Percentiles rank a stretch among this genome's conserved stretches.
Conservation (phyloP, 257 asterid species). For the Solanum clarkiae region DNA sequence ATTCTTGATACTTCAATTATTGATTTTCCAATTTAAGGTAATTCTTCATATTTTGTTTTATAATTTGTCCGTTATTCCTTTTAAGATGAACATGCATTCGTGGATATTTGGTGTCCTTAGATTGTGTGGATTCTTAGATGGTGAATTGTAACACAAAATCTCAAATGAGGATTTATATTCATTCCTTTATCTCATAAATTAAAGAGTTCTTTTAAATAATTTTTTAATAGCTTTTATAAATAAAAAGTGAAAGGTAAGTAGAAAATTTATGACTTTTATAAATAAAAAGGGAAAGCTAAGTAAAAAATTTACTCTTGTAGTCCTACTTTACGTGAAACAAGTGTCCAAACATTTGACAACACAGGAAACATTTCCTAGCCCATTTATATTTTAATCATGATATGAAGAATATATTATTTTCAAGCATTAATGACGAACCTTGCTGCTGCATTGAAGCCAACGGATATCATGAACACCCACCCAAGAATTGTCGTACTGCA, state of each 20-base stretch:
- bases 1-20: background rate
- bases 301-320: background rate
- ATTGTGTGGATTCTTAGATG: background rate
- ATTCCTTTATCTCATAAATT: too few species aligned
- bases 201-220: too few species aligned
- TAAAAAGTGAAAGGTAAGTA: background rate
- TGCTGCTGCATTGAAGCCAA: slow-evolving; percentile 28
- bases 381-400: background rate
- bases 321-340: background rate
- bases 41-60: too few species aligned
- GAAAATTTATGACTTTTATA: background rate
- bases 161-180: too few species aligned
- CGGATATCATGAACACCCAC: slow-evolving; percentile 22
- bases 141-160: too few species aligned
- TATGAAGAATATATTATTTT: background rate
- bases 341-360: background rate
- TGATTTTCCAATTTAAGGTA: background rate
- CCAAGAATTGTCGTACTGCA: slow-evolving; percentile 18
- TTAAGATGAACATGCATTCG: background rate
- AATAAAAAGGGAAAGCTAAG: background rate
- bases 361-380: background rate
- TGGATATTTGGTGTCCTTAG: background rate
- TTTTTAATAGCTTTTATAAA: background rate
- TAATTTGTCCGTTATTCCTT: background rate
- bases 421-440: slow-evolving; percentile 6